phyloP scores from a whole-genome alignment of 129 eudicot genomes.

The Rutidosis leptorrhynchoides region DNA sequence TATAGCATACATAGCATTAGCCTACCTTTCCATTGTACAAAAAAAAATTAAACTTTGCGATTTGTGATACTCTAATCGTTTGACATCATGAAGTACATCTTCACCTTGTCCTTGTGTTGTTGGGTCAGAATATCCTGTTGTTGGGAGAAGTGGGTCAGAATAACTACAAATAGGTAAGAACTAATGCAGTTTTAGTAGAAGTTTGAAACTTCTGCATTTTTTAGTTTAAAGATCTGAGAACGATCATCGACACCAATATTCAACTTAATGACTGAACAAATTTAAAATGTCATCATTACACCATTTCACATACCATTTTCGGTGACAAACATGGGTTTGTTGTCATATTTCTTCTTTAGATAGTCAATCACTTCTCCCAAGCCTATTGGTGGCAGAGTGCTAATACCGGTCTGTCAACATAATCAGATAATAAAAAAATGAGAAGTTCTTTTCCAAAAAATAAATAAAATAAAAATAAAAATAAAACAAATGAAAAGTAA shows the following conservation, averaged over 20 bases:
- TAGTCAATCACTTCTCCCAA: constrained; percentile 54
- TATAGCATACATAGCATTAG: no score
- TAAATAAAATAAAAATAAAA: no score
- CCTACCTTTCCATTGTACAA: no score
- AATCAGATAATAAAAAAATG: constrained; percentile 11
- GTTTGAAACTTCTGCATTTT: neutral
- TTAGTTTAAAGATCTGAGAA: neutral
- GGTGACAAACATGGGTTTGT: constrained; percentile 73
- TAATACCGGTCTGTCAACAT: constrained; percentile 49
- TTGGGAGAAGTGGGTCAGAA: no score
- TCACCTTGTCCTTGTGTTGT: constrained; percentile 14
- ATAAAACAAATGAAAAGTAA: neutral
- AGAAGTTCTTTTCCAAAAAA: no score
- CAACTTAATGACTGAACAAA: constrained; percentile 6
- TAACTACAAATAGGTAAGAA: neutral
- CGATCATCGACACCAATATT: neutral
- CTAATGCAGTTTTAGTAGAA: neutral
- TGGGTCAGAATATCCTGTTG: constrained; percentile 52
- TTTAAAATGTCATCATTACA: neutral
- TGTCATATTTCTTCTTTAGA: constrained; percentile 63
- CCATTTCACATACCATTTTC: constrained; percentile 69
- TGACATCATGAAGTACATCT: constrained; percentile 39
- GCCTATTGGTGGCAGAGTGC: constrained; percentile 56
- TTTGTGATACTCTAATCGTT: constrained; percentile 55
- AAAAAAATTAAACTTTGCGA: no score